These are phyloP conservation scores for Pholiota conissans DNA, from an alignment of 768 basidiomycete genomes.

Conservation along the genomic window DNA sequence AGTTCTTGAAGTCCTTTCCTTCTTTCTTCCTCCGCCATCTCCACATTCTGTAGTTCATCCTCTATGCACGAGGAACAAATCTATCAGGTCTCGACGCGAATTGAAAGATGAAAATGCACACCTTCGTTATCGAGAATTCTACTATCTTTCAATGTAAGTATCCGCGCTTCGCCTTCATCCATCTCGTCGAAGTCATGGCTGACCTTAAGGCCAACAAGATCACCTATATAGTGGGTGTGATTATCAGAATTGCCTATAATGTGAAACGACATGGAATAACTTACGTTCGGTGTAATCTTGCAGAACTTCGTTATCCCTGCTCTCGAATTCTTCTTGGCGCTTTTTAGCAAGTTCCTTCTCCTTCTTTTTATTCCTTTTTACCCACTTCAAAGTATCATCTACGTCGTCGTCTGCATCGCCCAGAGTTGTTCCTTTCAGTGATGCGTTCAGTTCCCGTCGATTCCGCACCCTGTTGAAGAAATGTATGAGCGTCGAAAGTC, in stretches of 20 bases:
- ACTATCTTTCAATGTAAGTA: conserved; percentile 96
- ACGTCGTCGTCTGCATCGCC: conserved; percentile 80
- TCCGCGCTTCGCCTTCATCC: conserved; percentile 91
- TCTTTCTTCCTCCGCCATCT: conserved; percentile 88
- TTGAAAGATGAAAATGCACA: conserved; percentile 25
- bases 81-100: neutral
- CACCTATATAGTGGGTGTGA: conserved; percentile 48
- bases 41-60: conserved; percentile 96
- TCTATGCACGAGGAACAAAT: conserved; percentile 49
- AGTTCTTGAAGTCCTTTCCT: conserved; percentile 77
- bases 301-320: conserved; percentile 75
- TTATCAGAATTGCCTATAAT: neutral
- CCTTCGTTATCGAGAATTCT: conserved; percentile 96
- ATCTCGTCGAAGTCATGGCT: conserved; percentile 91
- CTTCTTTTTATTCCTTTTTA: conserved; percentile 87
- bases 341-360: conserved; percentile 87
- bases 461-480: conserved; percentile 82
- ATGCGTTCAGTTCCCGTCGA: conserved; percentile 86
- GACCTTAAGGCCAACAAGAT: conserved; percentile 93
- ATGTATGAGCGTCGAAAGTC: conserved; percentile 43
- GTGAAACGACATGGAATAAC: conserved; percentile 24
- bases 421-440: conserved; percentile 90
- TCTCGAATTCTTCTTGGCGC: conserved; percentile 80
- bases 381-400: conserved; percentile 86
- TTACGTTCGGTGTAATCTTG: conserved; percentile 86